Conservation (phyloP, 306 rosid species). For the Quercus rubra region DNA sequence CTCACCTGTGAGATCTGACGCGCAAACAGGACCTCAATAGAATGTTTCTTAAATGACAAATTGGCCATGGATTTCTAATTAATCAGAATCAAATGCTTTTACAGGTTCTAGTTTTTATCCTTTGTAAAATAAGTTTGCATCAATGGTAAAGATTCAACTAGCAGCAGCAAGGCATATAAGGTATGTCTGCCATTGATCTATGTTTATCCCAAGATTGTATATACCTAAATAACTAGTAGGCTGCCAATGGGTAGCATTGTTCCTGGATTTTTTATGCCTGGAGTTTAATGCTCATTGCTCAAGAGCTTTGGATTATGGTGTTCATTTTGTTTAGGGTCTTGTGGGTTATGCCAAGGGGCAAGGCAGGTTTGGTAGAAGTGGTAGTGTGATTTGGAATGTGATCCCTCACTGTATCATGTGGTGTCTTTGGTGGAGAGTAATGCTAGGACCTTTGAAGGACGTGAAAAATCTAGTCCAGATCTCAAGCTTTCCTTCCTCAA, state of each 20-base stretch:
- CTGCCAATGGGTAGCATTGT: neutral
- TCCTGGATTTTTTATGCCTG: neutral
- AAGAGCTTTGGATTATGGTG: too few relatives aligned
- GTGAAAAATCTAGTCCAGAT: too few relatives aligned
- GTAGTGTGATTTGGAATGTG: too few relatives aligned
- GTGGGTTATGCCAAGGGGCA: too few relatives aligned
- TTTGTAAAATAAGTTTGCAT: neutral
- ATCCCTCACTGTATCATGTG: too few relatives aligned
- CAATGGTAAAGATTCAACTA: neutral
- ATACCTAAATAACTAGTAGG: neutral
- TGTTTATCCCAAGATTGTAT: neutral
- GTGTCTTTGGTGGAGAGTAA: too few relatives aligned
- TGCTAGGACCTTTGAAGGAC: too few relatives aligned
- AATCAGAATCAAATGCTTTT: neutral
- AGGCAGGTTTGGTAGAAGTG: too few relatives aligned
- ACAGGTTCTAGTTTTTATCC: neutral
- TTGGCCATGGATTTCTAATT: neutral
- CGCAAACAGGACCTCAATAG: neutral
- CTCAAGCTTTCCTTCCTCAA: too few relatives aligned
- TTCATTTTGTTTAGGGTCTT: too few relatives aligned
- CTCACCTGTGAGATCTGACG: neutral
- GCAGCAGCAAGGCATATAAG: neutral
- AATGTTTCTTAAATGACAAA: neutral
- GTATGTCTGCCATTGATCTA: neutral
- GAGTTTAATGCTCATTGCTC: neutral